phyloP scores from a whole-genome alignment of 352 stramenopile genomes.

The Thalassiosira mediterranea region DNA sequence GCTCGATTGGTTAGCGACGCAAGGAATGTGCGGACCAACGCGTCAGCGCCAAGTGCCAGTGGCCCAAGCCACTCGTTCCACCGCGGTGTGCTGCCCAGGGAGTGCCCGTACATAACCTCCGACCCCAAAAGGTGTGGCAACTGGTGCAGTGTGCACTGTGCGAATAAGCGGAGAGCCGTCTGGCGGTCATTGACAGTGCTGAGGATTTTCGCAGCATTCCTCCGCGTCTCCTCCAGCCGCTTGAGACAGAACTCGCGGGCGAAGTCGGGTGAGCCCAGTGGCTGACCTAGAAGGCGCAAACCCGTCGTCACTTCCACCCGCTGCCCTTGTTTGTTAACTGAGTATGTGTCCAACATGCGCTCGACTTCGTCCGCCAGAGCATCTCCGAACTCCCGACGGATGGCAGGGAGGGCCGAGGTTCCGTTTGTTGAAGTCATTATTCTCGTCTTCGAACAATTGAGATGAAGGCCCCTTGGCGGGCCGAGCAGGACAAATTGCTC shows the following conservation, averaged over 20 bases:
- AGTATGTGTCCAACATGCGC: conserved; percentile 8
- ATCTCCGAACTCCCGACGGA: not conserved
- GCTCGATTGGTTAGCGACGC: not conserved
- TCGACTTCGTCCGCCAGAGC: not conserved
- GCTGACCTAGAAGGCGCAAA: conserved; percentile 10
- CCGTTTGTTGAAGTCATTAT: conserved; percentile 35
- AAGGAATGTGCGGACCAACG: not conserved
- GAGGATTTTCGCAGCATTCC: conserved; percentile 7
- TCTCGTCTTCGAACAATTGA: conserved; percentile 23
- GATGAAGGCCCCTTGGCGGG: not conserved
- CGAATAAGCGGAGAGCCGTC: conserved; percentile 32
- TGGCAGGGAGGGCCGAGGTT: conserved; percentile 1
- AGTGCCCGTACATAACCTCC: conserved; percentile 24
- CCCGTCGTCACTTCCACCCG: conserved; percentile 5
- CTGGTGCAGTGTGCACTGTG: conserved; percentile 30
- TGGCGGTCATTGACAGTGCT: conserved; percentile 8
- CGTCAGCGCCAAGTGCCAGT: not conserved
- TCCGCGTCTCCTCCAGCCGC: not conserved
- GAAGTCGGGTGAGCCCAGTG: conserved; percentile 15
- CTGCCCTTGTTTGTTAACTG: not conserved
- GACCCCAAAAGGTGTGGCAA: conserved; percentile 16
- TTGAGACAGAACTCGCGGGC: conserved; percentile 2
- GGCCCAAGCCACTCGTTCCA: conserved; percentile 17
- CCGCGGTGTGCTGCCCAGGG: not conserved
- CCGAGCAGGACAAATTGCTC: not conserved